Evolutionary conservation across 208 protist species (phyloP).

Genomic region (Wallacemonas sp.): DNA sequence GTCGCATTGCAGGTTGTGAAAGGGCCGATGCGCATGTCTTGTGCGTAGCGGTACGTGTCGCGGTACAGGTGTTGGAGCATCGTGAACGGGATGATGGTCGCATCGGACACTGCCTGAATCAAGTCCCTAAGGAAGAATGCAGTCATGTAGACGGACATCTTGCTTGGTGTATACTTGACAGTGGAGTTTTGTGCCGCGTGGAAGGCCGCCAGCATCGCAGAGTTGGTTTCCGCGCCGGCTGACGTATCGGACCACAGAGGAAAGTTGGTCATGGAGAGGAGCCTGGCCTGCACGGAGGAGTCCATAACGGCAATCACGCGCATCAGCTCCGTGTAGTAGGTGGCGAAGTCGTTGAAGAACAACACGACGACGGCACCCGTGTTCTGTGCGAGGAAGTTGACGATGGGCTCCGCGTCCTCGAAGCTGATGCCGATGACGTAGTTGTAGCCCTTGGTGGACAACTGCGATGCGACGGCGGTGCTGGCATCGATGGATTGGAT

Average conservation of each 20-base stretch:
- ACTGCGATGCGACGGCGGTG: not conserved
- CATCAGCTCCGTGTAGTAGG: slow-evolving; percentile 29
- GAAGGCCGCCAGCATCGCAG: slow-evolving; percentile 17
- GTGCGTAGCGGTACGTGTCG: too few relatives aligned
- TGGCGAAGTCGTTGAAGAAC: slow-evolving; percentile 30
- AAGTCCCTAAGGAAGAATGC: slow-evolving; percentile 16
- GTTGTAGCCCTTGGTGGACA: slow-evolving; percentile 10
- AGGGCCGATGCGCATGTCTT: slow-evolving; percentile 29
- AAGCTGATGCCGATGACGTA: slow-evolving; percentile 22
- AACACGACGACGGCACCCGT: slow-evolving; percentile 24
- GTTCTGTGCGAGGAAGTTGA: slow-evolving; percentile 20
- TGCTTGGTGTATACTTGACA: slow-evolving; percentile 4
- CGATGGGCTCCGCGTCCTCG: slow-evolving; percentile 18
- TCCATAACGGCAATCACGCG: slow-evolving; percentile 10
- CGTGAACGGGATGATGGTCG: slow-evolving; percentile 21
- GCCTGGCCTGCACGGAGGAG: slow-evolving; percentile 21
- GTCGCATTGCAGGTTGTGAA: slow-evolving; percentile 17
- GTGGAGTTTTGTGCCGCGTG: slow-evolving; percentile 5
- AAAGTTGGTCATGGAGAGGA: slow-evolving; percentile 41
- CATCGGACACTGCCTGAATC: too few relatives aligned
- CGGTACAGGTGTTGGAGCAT: too few relatives aligned
- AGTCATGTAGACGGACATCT: slow-evolving; percentile 12
- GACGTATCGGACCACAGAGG: slow-evolving; percentile 44
- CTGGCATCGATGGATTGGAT: not conserved
- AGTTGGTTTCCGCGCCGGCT: not conserved